These are phyloP conservation scores for Neolentinus lepideus DNA, from an alignment of 1,284 basidiomycete species.

Conservation along the genomic window DNA sequence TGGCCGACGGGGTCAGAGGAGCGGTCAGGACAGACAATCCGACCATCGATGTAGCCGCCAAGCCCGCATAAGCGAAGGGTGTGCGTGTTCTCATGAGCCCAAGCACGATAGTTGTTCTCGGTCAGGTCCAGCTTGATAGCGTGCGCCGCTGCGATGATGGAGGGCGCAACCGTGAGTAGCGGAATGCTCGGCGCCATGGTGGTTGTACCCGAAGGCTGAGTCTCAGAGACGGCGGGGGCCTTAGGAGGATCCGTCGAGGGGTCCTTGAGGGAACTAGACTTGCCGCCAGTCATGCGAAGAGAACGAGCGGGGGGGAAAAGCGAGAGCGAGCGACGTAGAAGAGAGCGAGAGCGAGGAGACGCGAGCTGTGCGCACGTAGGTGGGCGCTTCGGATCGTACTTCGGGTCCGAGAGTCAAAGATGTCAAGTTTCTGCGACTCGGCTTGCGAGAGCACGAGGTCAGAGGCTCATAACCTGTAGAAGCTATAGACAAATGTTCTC, in stretches of 20 bases:
- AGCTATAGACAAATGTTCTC: neutral
- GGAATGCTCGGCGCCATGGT: neutral
- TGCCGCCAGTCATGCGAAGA: neutral
- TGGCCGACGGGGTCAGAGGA: neutral
- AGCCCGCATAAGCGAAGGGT: neutral
- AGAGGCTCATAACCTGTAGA: slow-evolving; percentile 3
- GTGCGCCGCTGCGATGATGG: neutral
- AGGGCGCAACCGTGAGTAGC: neutral
- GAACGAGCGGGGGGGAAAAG: neutral
- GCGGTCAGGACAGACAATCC: neutral
- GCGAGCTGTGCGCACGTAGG: neutral
- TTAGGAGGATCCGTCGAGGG: neutral
- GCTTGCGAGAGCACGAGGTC: neutral
- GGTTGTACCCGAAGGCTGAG: neutral
- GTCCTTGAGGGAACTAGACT: neutral
- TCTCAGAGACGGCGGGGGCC: neutral
- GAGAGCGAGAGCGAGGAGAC: neutral
- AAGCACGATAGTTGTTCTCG: neutral
- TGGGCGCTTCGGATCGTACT: neutral
- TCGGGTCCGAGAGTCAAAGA: neutral
- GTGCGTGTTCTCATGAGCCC: neutral
- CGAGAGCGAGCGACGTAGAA: neutral
- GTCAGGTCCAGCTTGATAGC: neutral
- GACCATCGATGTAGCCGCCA: neutral
- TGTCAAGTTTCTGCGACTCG: neutral